Conservation (phyloP, 108 stramenopile species). For the Cylindrotheca closterium region DNA sequence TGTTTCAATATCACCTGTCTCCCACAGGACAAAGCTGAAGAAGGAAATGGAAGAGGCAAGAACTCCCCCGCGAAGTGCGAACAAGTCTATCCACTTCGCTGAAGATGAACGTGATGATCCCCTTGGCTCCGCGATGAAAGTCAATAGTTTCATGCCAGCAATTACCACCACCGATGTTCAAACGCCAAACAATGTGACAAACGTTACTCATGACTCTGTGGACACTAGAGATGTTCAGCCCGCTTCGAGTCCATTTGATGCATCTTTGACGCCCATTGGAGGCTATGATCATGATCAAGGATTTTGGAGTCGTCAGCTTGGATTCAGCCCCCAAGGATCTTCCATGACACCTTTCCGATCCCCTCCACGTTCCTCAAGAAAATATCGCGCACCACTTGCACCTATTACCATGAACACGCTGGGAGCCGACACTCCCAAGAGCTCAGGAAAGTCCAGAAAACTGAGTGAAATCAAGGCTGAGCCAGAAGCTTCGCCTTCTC, state of each 20-base stretch:
- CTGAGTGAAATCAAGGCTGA: constrained; percentile 1
- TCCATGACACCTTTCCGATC: constrained; percentile 32
- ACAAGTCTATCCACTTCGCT: constrained; percentile 32
- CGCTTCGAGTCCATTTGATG: constrained; percentile 31
- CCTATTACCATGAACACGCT: constrained; percentile 12
- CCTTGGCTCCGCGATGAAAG: constrained; percentile 13
- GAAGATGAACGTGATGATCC: constrained; percentile 16
- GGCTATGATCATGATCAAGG: constrained; percentile 19
- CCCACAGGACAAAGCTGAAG: constrained; percentile 8
- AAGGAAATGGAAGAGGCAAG: constrained; percentile 1
- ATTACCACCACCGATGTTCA: constrained; percentile 17
- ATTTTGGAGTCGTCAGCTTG: constrained; percentile 33
- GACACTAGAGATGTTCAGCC: constrained; percentile 17
- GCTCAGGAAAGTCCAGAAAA: constrained; percentile 17
- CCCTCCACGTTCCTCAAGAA: constrained; percentile 13
- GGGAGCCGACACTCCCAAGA: not conserved
- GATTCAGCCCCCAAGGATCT: constrained; percentile 26
- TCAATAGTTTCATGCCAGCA: constrained; percentile 13
- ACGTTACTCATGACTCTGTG: constrained; percentile 23
- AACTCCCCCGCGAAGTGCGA: constrained; percentile 17
- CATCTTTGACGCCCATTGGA: constrained; percentile 30
- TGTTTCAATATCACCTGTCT: constrained; percentile 33
- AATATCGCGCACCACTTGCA: constrained; percentile 18
- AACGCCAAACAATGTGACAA: constrained; percentile 15
- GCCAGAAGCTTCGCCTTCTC: constrained; percentile 10